Base-by-base conservation (phyloP, 2,329 filamentous ascomycete species). In the Botrytis deweyae region DNA sequence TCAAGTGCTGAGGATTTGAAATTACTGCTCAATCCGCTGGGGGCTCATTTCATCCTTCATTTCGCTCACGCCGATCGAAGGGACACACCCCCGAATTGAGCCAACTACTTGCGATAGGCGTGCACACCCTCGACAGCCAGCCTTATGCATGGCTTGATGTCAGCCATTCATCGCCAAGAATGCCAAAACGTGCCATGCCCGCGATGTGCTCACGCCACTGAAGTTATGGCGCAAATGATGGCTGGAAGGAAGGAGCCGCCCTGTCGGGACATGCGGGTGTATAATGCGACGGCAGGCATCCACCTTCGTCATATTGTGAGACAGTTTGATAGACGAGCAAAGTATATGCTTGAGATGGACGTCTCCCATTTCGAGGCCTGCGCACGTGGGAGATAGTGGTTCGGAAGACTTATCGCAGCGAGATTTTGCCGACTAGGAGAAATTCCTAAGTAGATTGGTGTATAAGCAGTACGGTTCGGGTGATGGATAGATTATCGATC, bases 81-180 rank as follows among this genome's bases (percentile, higher is more conserved):
- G n/a, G 52, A 68, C 14, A 25, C 29, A 42, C 40, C 25, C 18
- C 22, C 49, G 14, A 10, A 4, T 58, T 58, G n/a, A 58, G 66
- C 25, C 65, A 58, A 42, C 36, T 40, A 10, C 36, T 25, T 55
- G 65, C 10, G 25, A 68, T 40, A 68, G 46, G 36, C 33, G 16
- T 40, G 20, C 25, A 33, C 1, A 68, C 10, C 49, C 18, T 64
- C 38, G 3, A 18, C 38, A 33, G 18, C n/a, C 49, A 42, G 49
- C 38, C 49, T 69, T 58, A 25, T 36, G 36, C 49, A 68, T 68
- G 49, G 49, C 49, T 68, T 58, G 25, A 20, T 68, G 36, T 42
- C 55, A 49, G 49, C 72, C 72, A 75, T 64, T 71, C 59, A 75
- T 63, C 72, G 74, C 72, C 72, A 73, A 75, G 72, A 38, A 70